Evolutionary conservation across 768 basidiomycete species (phyloP), one percentile per base, ranked within the genome.

Genomic region (Kwoniella dejecticola): DNA sequence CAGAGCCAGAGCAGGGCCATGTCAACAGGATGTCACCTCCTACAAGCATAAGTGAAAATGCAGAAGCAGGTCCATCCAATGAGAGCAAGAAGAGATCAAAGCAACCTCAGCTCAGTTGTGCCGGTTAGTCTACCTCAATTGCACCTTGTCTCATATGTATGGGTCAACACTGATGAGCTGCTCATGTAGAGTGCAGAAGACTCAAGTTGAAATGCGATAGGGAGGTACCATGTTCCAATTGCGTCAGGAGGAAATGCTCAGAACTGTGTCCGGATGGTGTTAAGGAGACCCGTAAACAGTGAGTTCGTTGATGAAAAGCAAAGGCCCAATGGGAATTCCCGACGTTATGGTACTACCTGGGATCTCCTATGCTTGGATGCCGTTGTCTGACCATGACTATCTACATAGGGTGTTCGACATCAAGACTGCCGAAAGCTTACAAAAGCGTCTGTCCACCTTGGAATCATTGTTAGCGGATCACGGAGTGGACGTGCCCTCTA

Each of bases 131-230:
- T 23, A 3, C 29, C 19, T 26, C 41, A 42, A 13, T 42, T 7
- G 8, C 11, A 11, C 41, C 10, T 42, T 42, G 19, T 8, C 15
- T 36, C 17, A 42, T 42, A 13, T 42, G 6, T 5, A 12, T 42
- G 6, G 41, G 19, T 42, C 7, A 42, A n/a, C 10, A n/a, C 21
- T 23, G 41, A 41, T 29, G 15, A 40, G 13, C 13, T 19, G 11
- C 19, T 15, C 7, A 11, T 27, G 19, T 13, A 68, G 67, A 68
- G 61, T 68, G 67, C 26, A 60, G 67, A 7, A 45, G 67, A 21
- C 52, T 68, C 33, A 68, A 68, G 33, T 48, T 68, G 12, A 60
- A 62, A 26, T 68, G 67, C 31, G 60, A 68, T 60, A 55, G 67
- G 13, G 46, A 65, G 36, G 59, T 62, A 3, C 67, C 67, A 15